Conservation (phyloP, 2,329 filamentous ascomycete species). For the Zasmidium citrigriseum region DNA sequence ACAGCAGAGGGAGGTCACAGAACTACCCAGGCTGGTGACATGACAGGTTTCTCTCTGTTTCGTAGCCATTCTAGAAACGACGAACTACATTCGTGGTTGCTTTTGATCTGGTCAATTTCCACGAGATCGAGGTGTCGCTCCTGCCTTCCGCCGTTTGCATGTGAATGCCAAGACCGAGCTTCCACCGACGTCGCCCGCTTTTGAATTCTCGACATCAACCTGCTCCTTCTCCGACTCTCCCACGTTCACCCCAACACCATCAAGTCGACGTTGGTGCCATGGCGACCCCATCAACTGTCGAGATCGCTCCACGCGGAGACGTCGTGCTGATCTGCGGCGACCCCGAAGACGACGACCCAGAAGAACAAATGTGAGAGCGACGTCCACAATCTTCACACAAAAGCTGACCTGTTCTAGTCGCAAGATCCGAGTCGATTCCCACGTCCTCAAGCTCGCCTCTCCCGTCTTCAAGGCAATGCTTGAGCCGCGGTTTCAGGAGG, state of each 20-base stretch:
- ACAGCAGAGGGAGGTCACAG: too few species aligned
- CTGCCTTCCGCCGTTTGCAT: background rate
- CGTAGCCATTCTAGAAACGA: too few species aligned
- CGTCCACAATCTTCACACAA: background rate
- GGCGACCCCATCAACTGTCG: background rate
- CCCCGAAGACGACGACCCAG: background rate
- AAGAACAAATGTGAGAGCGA: background rate
- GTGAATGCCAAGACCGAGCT: background rate
- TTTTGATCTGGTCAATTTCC: too few species aligned
- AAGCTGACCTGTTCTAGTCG: background rate
- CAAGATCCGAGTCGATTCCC: background rate
- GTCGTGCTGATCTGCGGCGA: background rate
- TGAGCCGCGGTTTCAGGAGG: background rate
- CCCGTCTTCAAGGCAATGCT: conserved; percentile 3
- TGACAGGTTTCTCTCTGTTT: too few species aligned
- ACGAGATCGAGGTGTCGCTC: too few species aligned
- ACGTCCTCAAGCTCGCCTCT: background rate
- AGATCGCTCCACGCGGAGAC: background rate
- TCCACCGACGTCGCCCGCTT: too few species aligned
- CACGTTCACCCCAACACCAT: too few species aligned
- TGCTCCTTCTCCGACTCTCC: too few species aligned
- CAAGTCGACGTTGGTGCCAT: background rate
- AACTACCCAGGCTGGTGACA: too few species aligned
- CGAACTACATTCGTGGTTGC: too few species aligned
- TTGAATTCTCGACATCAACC: too few species aligned